Evolutionary conservation across 805 yeast species (phyloP), one percentile per base, ranked within the genome.

Genomic region (Tetrapisispora phaffii): DNA sequence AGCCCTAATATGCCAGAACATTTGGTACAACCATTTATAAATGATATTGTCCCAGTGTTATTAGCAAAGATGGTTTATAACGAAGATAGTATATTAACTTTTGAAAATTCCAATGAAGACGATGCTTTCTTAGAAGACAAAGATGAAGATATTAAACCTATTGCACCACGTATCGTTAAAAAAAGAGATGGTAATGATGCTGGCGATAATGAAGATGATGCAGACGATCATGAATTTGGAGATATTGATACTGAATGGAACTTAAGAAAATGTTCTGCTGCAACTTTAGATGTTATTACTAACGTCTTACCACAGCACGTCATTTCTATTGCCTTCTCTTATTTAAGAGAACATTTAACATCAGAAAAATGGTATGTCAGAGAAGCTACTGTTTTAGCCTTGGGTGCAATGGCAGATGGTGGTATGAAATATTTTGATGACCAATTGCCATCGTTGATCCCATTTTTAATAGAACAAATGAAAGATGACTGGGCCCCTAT

Each of bases 361-460:
- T 75, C 87, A 3, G 67, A 71, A 3, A 76, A 82, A 48, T 93
- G 98, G 98, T 86, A 85, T 21, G 76, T 85, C 8, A 76, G 97
- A 48, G 98, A 93, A 63, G 93, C 97, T 6, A 80, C 96, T 1
- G 89, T 93, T 23, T 70, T 93, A 39, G 97, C 97, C 1, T 75
- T 93, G 58, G 98, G 98, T 50, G 97, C 97, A 24, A 80, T 90
- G 57, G 85, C 95, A 32, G 89, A 83, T 54, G 94, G 96, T 51
- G 88, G 95, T 53, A 70, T 82, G 39, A 85, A 82, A 45, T 72
- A 76, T 43, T 80, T 88, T 5, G 65, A 79, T 19, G 78, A 77
- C 34, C 84, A 84, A 54, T 68, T 93, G 34, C 95, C 96, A 2
- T 75, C 79, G 24, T 68, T 93, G 39, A 79, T 90, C 29, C 96